Percentiles rank a stretch among this genome's conserved stretches.
Conservation (phyloP, 495 filamentous ascomycete species). For the Neurospora tetrasperma region DNA sequence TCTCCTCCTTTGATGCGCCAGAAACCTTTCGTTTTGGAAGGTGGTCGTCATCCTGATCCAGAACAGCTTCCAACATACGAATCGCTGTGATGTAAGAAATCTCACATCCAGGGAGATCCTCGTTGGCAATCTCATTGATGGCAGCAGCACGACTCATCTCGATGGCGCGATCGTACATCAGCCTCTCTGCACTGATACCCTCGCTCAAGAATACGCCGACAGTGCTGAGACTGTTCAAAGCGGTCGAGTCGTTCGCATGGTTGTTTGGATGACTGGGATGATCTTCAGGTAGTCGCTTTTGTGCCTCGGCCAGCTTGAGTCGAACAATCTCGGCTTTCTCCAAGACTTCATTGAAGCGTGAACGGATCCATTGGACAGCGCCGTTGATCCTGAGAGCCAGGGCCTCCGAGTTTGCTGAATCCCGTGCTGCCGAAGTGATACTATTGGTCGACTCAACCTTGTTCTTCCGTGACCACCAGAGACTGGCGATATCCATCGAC, state of each 20-base stretch:
- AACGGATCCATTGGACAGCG: conserved; percentile 88
- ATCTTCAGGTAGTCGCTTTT: conserved; percentile 70
- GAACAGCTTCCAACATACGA: conserved; percentile 83
- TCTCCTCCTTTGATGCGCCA: conserved; percentile 30
- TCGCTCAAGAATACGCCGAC: conserved; percentile 45
- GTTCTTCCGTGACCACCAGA: conserved; percentile 79
- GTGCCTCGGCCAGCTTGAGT: conserved; percentile 75
- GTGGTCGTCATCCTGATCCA: conserved; percentile 76
- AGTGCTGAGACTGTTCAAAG: conserved; percentile 47
- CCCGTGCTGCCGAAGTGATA: conserved; percentile 31
- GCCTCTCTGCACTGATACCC: conserved; percentile 84
- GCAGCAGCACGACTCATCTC: conserved; percentile 94
- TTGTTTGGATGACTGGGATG: conserved; percentile 83
- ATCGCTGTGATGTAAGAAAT: conserved; percentile 89
- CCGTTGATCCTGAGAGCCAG: conserved; percentile 75
- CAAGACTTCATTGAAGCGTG: conserved; percentile 88
- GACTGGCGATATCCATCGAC: conserved; percentile 92
- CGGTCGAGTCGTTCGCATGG: conserved; percentile 37
- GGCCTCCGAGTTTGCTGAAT: conserved; percentile 38
- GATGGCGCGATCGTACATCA: conserved; percentile 95
- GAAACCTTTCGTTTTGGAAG: conserved; percentile 31
- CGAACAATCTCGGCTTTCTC: conserved; percentile 91
- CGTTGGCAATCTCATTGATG: conserved; percentile 87
- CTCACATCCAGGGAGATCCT: conserved; percentile 82
- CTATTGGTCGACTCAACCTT: conserved; percentile 49